phyloP scores from a whole-genome alignment of 2,329 filamentous ascomycete species.

The Phaeophleospora eucalypticola region DNA sequence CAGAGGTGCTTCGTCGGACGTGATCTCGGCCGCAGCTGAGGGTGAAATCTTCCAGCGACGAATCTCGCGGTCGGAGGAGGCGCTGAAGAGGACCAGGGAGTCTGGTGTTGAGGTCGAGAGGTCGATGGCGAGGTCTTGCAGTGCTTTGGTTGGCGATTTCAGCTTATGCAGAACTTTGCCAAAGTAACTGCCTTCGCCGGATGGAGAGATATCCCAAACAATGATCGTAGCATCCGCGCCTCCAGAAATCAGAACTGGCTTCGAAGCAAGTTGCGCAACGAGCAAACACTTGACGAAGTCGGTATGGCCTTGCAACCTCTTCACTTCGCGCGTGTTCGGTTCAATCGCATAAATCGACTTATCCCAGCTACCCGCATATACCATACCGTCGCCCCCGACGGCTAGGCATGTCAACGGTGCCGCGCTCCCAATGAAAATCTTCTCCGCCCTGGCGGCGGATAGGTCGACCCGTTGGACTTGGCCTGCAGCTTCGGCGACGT shows the following conservation, averaged over 20 bases:
- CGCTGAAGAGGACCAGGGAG: conserved; percentile 62
- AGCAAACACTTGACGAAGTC: conserved; percentile 89
- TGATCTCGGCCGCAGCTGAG: conserved; percentile 52
- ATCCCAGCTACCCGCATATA: conserved; percentile 94
- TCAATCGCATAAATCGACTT: conserved; percentile 78
- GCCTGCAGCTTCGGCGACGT: conserved; percentile 84
- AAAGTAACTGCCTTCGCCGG: no score
- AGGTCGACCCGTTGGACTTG: conserved; percentile 68
- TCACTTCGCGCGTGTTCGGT: conserved; percentile 1
- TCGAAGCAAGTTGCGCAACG: conserved; percentile 57
- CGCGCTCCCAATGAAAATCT: conserved; percentile 65
- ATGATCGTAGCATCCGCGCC: conserved; percentile 51
- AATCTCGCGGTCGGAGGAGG: conserved; percentile 62
- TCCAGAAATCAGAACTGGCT: conserved; percentile 50
- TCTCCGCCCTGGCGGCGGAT: conserved; percentile 44
- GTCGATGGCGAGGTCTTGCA: conserved; percentile 79
- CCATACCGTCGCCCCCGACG: conserved; percentile 50
- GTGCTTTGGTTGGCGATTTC: conserved; percentile 71
- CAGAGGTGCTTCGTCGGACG: conserved; percentile 52
- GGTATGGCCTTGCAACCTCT: conserved; percentile 56
- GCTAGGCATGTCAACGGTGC: conserved; percentile 77
- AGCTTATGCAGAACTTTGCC: conserved; percentile 68
- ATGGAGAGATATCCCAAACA: conserved; percentile 65
- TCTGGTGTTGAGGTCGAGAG: conserved; percentile 50
- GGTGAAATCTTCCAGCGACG: conserved; percentile 67